A percentile compares a stretch with the other conserved stretches of the same genome.
These are phyloP conservation scores for Turnera subulata DNA, from an alignment of 345 rosid species.

Conservation along the genomic window DNA sequence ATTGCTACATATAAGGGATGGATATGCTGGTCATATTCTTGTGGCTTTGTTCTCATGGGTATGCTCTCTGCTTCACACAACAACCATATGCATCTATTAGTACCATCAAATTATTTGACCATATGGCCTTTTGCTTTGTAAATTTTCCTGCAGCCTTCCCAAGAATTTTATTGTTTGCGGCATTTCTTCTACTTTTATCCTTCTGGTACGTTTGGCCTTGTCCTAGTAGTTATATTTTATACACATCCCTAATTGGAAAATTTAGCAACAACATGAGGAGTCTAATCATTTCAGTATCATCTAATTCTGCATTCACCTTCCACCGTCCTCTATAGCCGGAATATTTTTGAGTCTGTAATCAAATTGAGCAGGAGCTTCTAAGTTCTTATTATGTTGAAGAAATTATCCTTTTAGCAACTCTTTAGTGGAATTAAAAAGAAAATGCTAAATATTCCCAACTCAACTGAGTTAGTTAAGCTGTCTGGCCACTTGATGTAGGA, in stretches of 20 bases:
- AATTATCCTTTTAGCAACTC: too few relatives aligned
- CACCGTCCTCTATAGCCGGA: too few relatives aligned
- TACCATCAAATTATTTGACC: constrained; percentile 13
- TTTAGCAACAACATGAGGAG: too few relatives aligned
- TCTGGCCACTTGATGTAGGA: not conserved
- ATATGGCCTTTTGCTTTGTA: constrained; percentile 3
- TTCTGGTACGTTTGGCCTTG: constrained; percentile 46
- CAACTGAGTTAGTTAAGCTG: not conserved
- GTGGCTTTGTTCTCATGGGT: constrained; percentile 68
- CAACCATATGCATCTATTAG: not conserved
- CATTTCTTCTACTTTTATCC: constrained; percentile 65
- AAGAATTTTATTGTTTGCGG: constrained; percentile 45
- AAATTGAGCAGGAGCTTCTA: too few relatives aligned
- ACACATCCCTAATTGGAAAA: too few relatives aligned
- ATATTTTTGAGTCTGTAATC: too few relatives aligned
- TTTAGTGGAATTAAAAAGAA: too few relatives aligned
- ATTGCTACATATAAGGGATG: constrained; percentile 49
- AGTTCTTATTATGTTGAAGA: too few relatives aligned
- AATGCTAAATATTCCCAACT: too few relatives aligned
- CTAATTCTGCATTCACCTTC: too few relatives aligned
- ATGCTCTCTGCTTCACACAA: constrained; percentile 17
- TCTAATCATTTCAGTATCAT: too few relatives aligned
- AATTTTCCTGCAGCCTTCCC: constrained; percentile 55
- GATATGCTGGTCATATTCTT: constrained; percentile 54
- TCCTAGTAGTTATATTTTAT: not conserved